Percentiles rank a stretch among this genome's conserved stretches.
Evolutionary conservation across 805 yeast genomes (phyloP).

Genomic region (Candida nanaspora): DNA sequence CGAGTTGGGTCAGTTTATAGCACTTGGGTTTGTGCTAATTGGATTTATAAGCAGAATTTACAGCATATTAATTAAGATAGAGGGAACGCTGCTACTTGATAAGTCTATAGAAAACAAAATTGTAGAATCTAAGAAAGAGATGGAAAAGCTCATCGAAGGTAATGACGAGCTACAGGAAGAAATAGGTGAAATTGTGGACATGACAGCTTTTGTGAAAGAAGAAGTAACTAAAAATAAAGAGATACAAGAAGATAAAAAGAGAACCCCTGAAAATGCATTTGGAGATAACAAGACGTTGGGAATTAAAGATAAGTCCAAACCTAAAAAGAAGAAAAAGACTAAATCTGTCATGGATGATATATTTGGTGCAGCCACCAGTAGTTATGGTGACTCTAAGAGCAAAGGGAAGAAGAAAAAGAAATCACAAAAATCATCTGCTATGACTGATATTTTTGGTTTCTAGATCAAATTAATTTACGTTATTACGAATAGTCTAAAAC

Average conservation of each 20-base stretch:
- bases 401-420: conserved; percentile 33
- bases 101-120: conserved; percentile 26
- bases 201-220: not conserved
- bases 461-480: too few species aligned
- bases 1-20: conserved; percentile 69
- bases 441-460: conserved; percentile 71
- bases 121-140: not conserved
- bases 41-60: conserved; percentile 47
- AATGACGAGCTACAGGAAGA: conserved; percentile 9
- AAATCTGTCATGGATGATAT: conserved; percentile 2
- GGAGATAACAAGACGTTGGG: not conserved
- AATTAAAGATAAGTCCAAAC: not conserved
- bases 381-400: conserved; percentile 8
- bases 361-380: conserved; percentile 1
- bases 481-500: too few species aligned
- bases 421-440: conserved; percentile 46
- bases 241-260: not conserved
- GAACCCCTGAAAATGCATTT: not conserved
- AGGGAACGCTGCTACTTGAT: conserved; percentile 8
- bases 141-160: conserved; percentile 1
- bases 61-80: conserved; percentile 13
- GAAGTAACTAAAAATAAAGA: not conserved
- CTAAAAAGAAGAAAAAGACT: conserved; percentile 4
- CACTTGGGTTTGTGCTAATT: conserved; percentile 62
- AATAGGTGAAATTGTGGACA: conserved; percentile 8